Base-by-base conservation (phyloP, 73 alveolate species). In the Paramecium biaurelia region DNA sequence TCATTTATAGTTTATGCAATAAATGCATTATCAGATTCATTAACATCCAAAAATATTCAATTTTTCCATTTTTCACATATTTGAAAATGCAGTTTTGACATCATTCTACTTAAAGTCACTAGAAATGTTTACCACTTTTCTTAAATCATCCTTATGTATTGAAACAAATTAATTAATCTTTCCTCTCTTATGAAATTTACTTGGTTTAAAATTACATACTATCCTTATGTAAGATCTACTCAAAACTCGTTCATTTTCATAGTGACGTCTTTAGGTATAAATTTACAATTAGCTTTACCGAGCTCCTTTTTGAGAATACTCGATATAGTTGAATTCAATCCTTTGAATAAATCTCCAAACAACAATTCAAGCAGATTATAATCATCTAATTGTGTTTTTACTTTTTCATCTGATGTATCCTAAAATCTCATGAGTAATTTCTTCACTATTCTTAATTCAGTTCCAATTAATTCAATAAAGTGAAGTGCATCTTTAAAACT, bases 1-100 rank as follows among this genome's bases (percentile, higher is more conserved):
- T 92, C 92, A 42, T 93, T 94, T 37, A 95, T 99, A 70, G 92
- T 95, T 59, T 98, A 95, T n/a, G 99, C 99, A n/a, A 99, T 98
- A 56, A 97, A 93, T 14, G 98, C 97, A 86, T 99, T 97, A 94
- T 99, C 99, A 93, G 98, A 99, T 93, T 98, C 99, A 79, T 99
- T 99, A 18, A 98, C 99, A 89, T 98, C 99, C 11, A 99, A 93
- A 95, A 93, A 95, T 97, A 97, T 76, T 95, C 99, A 14, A 98
- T 85, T 59, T 93, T 92, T 11, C 99, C 99, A 47, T 95, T 95
- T 85, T 93, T 76, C 8, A 93, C 59, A 74, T 23, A 47, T 67
- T 32, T 42, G 32, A 34, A 43, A 59, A 45, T 47, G 41, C 70
- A 23, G 58, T 42, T 53, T 58, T 10, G 0, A 53, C 56, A 32